Evolutionary conservation across 2,329 filamentous ascomycete species (phyloP), one percentile per base, ranked within the genome.

Genomic region (Penicillium sclerotigenum): DNA sequence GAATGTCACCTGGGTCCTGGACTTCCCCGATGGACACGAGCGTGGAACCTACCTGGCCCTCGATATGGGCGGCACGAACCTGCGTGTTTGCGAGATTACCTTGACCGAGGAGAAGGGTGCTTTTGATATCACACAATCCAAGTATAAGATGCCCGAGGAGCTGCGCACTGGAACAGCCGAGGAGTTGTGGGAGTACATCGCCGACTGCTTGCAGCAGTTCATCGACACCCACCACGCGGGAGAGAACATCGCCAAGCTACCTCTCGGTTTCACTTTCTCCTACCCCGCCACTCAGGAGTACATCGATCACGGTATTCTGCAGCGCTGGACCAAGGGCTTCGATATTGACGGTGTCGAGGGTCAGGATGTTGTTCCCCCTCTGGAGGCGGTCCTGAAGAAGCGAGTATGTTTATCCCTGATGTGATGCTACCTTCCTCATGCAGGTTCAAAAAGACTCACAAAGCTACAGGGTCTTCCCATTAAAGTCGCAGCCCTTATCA

Each of bases 301-400:
- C 76, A 92, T 97, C 69, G 91, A 97, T 65, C 90, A 96, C 74
- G 93, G 92, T 65, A 83, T 96, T 37, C 82, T 97, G 56, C 92
- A 97, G 76, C 87, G 91, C 66, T 97, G 93, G 93, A 97, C 93
- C 65, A 97, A 97, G 80, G 93, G 93, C 3, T 97, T 97, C 70
- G 92, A 97, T 71, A 96, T 97, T 73, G 83, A 86, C 26, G 92
- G 91, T 37, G 91, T 97, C 42, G 92, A 97, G 79, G 92, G 92
- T 51, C 68, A 93, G 47, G 93, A 97, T 68, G 89, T 96, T 28
- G 91, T 96, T 10, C 90, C 90, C 47, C 89, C 93, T 77, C 87
- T 97, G 54, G 89, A 96, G 75, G 83, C 82, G 50, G 90, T 91
- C 22, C 78, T 97, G 57, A 80, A 82, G 58, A 86, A 86, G 72